A percentile compares a stretch with the other conserved stretches of the same genome.
Conservation (phyloP, 176 grass and related monocot genomes). For the Paspalum notatum region DNA sequence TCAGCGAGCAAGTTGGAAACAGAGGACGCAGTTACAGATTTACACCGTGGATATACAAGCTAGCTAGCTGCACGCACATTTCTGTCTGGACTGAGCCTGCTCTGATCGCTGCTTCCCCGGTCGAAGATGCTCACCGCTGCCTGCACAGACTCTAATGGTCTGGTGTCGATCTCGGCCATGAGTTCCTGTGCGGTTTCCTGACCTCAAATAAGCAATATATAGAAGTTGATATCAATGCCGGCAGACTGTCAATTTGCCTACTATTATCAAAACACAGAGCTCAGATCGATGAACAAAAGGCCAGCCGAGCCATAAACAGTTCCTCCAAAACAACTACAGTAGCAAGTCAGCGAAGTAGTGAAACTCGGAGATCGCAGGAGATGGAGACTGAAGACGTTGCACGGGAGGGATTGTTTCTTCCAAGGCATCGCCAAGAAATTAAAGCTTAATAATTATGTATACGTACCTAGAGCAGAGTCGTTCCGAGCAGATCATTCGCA, state of each 20-base stretch:
- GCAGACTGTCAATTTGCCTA: neutral
- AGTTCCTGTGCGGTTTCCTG: neutral
- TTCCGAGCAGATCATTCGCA: neutral
- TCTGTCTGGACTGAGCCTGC: conserved; percentile 33
- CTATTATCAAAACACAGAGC: too few species aligned
- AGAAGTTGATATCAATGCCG: neutral
- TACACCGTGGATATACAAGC: neutral
- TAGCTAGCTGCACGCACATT: conserved; percentile 18
- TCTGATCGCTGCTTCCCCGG: conserved; percentile 28
- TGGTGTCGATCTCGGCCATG: conserved; percentile 56
- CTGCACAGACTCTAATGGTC: conserved; percentile 46
- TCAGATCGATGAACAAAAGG: neutral
- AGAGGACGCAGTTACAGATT: neutral
- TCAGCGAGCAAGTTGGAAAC: neutral
- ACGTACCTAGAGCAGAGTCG: neutral
- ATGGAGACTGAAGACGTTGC: neutral
- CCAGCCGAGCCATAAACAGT: too few species aligned
- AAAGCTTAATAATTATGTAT: conserved; percentile 8
- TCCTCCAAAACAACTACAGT: too few species aligned
- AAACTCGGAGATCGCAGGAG: neutral
- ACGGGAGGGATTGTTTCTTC: neutral
- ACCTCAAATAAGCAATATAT: neutral
- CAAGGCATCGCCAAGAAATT: neutral
- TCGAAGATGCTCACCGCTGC: conserved; percentile 40
- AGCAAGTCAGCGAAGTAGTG: too few species aligned